These are phyloP conservation scores for Metschnikowia cerradonensis DNA, from an alignment of 805 yeast species.

Conservation along the genomic window DNA sequence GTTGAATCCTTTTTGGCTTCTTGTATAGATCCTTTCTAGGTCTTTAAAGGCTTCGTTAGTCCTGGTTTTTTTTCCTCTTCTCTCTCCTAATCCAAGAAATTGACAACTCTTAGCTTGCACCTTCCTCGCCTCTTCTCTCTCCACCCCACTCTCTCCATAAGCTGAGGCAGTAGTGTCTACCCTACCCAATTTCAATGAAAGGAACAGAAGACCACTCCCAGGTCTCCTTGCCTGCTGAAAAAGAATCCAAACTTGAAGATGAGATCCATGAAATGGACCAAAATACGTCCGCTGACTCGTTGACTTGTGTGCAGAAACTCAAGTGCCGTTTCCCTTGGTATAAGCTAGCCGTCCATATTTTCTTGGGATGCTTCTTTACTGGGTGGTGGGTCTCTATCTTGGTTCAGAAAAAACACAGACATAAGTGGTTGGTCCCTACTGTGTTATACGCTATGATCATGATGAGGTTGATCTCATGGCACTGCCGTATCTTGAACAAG, in stretches of 20 bases:
- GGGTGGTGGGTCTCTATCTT: conserved; percentile 50
- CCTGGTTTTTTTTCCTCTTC: background rate
- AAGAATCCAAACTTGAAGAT: conserved; percentile 1
- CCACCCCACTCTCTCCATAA: no score
- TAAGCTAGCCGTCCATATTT: conserved; percentile 14
- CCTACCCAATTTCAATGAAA: background rate
- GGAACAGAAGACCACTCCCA: conserved; percentile 1
- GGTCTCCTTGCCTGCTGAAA: background rate
- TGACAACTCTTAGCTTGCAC: no score
- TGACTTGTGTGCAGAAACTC: conserved; percentile 7
- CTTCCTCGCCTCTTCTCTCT: background rate
- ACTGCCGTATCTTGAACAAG: conserved; percentile 30
- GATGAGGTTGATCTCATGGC: conserved; percentile 49
- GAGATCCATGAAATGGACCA: conserved; percentile 12
- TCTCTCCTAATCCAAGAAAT: background rate
- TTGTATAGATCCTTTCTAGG: no score
- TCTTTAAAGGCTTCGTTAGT: no score
- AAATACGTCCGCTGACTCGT: conserved; percentile 7
- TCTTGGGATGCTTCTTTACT: conserved; percentile 24
- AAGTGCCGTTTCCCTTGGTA: conserved; percentile 15
- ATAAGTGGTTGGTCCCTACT: conserved; percentile 56
- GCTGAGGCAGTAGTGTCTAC: background rate
- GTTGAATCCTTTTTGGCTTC: background rate
- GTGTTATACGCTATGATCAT: conserved; percentile 48
- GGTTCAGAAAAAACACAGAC: conserved; percentile 47